A percentile compares a stretch with the other conserved stretches of the same genome.
phyloP scores from a whole-genome alignment of 257 asterid species.

The Nicotiana knightiana region DNA sequence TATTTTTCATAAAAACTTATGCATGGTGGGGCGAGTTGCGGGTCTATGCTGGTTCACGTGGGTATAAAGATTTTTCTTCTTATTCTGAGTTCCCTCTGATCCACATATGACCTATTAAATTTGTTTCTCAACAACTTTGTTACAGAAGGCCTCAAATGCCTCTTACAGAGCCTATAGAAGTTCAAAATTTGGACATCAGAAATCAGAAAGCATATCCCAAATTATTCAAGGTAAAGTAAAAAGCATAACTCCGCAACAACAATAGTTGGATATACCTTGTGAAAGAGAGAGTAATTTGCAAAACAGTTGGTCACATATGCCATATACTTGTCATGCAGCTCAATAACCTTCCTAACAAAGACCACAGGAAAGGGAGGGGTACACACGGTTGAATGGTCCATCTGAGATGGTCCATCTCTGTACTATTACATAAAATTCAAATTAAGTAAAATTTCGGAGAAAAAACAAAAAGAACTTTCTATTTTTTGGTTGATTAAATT shows the following conservation, averaged over 20 bases:
- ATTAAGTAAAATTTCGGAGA: neutral
- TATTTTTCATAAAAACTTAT: too few relatives aligned
- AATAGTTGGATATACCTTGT: conserved; percentile 29
- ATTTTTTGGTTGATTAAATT: too few relatives aligned
- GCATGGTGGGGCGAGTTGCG: too few relatives aligned
- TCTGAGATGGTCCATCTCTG: neutral
- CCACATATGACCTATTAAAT: too few relatives aligned
- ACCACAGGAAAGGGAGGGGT: conserved; percentile 18
- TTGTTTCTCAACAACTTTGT: too few relatives aligned
- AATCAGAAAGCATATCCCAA: neutral
- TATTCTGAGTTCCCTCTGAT: too few relatives aligned
- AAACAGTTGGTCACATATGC: conserved; percentile 38
- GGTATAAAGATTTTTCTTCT: too few relatives aligned
- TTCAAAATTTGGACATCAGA: too few relatives aligned
- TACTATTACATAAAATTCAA: neutral
- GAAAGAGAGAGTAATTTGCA: conserved; percentile 31
- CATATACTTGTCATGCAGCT: conserved; percentile 43
- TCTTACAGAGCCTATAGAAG: too few relatives aligned
- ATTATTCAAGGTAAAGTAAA: neutral
- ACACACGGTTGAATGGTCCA: neutral
- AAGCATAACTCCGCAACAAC: neutral
- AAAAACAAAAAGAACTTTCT: too few relatives aligned
- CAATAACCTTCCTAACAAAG: conserved; percentile 37
- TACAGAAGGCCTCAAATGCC: too few relatives aligned
- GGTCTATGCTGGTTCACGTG: too few relatives aligned